phyloP scores from a whole-genome alignment of 2,329 filamentous ascomycete species.

The Lasiodiplodia gonubiensis region DNA sequence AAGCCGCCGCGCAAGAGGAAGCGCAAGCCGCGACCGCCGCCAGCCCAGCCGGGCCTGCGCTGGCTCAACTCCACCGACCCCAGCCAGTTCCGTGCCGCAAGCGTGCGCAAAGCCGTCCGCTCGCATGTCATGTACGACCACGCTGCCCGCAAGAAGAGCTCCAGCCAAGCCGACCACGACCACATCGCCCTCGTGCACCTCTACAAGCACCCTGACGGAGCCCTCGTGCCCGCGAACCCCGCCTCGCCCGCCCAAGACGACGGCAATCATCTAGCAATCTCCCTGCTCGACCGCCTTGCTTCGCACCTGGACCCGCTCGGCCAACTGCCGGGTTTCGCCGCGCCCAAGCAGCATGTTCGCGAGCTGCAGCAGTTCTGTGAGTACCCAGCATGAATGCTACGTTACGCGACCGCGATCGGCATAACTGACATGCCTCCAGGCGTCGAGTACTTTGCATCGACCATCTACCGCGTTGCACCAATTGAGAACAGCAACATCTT shows the following conservation, averaged over 20 bases:
- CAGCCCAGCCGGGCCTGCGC: slow-evolving; percentile 20
- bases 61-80: slow-evolving; percentile 20
- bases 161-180: neutral
- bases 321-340: slow-evolving; percentile 7
- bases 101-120: slow-evolving; percentile 17
- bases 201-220: neutral
- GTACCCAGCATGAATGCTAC: neutral
- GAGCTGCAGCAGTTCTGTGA: slow-evolving; percentile 17
- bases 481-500: slow-evolving; percentile 20
- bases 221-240: neutral
- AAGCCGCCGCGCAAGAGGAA: slow-evolving; percentile 14
- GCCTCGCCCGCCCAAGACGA: neutral
- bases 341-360: slow-evolving; percentile 2
- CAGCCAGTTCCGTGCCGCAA: slow-evolving; percentile 9
- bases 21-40: slow-evolving; percentile 18
- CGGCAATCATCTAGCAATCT: slow-evolving; percentile 1
- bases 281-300: slow-evolving; percentile 14
- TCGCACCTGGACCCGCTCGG: slow-evolving; percentile 17
- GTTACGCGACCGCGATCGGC: neutral
- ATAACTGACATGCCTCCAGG: neutral
- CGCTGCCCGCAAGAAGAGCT: slow-evolving; percentile 12
- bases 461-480: slow-evolving; percentile 17
- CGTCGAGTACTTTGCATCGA: slow-evolving; percentile 13
- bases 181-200: slow-evolving; percentile 11
- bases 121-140: slow-evolving; percentile 23